Conservation (phyloP, 352 stramenopile genomes). For the Phytophthora europaea region DNA sequence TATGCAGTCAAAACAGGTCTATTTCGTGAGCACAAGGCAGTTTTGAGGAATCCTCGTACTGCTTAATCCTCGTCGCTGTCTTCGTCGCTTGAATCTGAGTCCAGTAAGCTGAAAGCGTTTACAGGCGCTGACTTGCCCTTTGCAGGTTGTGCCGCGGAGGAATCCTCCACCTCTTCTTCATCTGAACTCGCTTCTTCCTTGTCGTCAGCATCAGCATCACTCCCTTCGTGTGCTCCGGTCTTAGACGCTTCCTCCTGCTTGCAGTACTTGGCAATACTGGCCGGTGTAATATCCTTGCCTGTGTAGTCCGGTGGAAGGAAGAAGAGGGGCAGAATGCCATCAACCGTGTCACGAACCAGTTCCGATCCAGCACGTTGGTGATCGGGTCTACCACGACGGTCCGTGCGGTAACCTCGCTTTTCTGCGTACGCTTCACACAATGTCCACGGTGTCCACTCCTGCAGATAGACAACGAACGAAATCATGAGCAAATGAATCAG, state of each 20-base stretch:
- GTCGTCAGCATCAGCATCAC: slow-evolving; percentile 21
- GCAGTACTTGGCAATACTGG: slow-evolving; percentile 49
- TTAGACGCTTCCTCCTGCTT: slow-evolving; percentile 32
- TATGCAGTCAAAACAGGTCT: slow-evolving; percentile 25
- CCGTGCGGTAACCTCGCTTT: slow-evolving; percentile 85
- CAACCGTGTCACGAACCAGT: slow-evolving; percentile 84
- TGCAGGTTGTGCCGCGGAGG: neutral
- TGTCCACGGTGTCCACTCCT: slow-evolving; percentile 89
- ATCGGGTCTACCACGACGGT: slow-evolving; percentile 80
- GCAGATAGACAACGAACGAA: slow-evolving; percentile 4
- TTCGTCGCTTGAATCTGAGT: slow-evolving; percentile 91
- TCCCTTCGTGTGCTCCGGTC: slow-evolving; percentile 12
- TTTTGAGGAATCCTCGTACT: neutral
- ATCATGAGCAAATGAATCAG: neutral
- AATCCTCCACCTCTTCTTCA: slow-evolving; percentile 37
- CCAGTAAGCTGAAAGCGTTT: slow-evolving; percentile 84
- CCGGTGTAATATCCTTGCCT: slow-evolving; percentile 55
- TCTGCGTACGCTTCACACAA: slow-evolving; percentile 88
- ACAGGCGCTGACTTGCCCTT: slow-evolving; percentile 53
- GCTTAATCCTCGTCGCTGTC: slow-evolving; percentile 48
- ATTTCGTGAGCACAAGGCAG: slow-evolving; percentile 9
- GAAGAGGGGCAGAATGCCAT: slow-evolving; percentile 85
- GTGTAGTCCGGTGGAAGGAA: slow-evolving; percentile 84
- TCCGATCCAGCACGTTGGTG: slow-evolving; percentile 85
- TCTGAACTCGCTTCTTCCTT: slow-evolving; percentile 28